phyloP scores from a whole-genome alignment of 495 filamentous ascomycete species.

The Thozetella sp. region DNA sequence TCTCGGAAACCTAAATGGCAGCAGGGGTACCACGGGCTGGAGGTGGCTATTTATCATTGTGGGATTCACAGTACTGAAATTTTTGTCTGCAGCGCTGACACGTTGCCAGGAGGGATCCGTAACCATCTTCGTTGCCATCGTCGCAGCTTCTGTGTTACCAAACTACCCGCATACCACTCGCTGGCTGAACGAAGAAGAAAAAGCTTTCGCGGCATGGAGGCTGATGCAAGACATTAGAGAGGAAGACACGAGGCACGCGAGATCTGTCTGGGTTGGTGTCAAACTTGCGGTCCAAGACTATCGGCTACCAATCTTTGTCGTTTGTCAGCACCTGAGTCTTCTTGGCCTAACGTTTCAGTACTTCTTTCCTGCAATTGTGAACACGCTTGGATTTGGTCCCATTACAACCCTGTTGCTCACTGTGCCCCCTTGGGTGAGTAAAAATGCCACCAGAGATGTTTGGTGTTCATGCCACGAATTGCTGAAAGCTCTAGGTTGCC shows the following conservation, averaged over 20 bases:
- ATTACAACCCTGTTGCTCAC: slow-evolving; percentile 55
- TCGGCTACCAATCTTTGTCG: slow-evolving; percentile 44
- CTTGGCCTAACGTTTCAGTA: slow-evolving; percentile 45
- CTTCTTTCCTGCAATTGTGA: slow-evolving; percentile 58
- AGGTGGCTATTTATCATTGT: slow-evolving; percentile 29
- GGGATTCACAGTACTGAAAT: background rate
- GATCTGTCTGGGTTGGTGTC: slow-evolving; percentile 33
- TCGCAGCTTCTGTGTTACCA: slow-evolving; percentile 37
- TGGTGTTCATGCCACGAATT: background rate
- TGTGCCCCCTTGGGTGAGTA: slow-evolving; percentile 45
- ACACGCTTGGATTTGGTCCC: slow-evolving; percentile 49
- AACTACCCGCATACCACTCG: slow-evolving; percentile 43
- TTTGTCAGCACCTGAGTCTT: slow-evolving; percentile 43
- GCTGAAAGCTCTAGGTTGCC: slow-evolving; percentile 18
- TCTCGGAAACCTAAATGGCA: slow-evolving; percentile 36
- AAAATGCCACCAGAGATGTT: background rate
- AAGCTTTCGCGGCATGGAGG: slow-evolving; percentile 42
- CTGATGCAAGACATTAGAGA: slow-evolving; percentile 40
- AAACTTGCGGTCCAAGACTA: slow-evolving; percentile 40
- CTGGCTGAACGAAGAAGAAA: slow-evolving; percentile 41
- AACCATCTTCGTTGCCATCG: slow-evolving; percentile 37
- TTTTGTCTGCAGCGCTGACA: too few relatives aligned
- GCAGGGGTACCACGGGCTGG: slow-evolving; percentile 40
- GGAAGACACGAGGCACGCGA: slow-evolving; percentile 24
- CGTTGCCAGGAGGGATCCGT: slow-evolving; percentile 40